These are phyloP conservation scores for Petrea volubilis DNA, from an alignment of 257 asterid species.

Conservation along the genomic window DNA sequence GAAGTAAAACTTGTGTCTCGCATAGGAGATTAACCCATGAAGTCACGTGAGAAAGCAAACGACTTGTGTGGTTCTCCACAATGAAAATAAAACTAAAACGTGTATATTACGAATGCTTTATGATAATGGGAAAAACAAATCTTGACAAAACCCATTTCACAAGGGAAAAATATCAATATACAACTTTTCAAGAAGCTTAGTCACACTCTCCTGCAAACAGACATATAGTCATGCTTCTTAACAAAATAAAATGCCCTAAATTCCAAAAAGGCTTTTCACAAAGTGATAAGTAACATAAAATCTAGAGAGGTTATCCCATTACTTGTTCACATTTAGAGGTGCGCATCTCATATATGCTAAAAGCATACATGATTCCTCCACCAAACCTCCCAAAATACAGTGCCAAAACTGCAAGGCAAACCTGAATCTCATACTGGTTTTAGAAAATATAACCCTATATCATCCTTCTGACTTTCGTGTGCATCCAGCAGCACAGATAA, in stretches of 20 bases:
- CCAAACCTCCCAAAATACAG: too few relatives aligned
- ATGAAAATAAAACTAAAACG: background rate
- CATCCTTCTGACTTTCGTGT: too few relatives aligned
- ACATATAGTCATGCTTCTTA: too few relatives aligned
- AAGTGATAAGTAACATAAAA: background rate
- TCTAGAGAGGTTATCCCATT: background rate
- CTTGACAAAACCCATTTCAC: background rate
- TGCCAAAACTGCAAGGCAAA: too few relatives aligned
- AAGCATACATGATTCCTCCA: too few relatives aligned
- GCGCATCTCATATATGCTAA: too few relatives aligned
- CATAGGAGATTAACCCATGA: too few relatives aligned
- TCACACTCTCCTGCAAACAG: background rate
- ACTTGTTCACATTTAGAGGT: background rate
- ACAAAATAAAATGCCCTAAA: conserved; percentile 19
- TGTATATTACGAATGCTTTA: background rate
- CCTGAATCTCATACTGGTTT: background rate
- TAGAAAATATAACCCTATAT: background rate
- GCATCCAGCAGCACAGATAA: too few relatives aligned
- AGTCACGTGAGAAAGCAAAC: too few relatives aligned
- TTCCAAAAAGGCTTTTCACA: too few relatives aligned
- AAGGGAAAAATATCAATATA: background rate
- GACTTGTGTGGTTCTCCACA: too few relatives aligned
- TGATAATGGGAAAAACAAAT: background rate
- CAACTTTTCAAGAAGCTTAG: background rate
- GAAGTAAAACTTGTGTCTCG: background rate